Conservation (phyloP, 768 basidiomycete genomes). For the Rhodosporidiobolus sp. region DNA sequence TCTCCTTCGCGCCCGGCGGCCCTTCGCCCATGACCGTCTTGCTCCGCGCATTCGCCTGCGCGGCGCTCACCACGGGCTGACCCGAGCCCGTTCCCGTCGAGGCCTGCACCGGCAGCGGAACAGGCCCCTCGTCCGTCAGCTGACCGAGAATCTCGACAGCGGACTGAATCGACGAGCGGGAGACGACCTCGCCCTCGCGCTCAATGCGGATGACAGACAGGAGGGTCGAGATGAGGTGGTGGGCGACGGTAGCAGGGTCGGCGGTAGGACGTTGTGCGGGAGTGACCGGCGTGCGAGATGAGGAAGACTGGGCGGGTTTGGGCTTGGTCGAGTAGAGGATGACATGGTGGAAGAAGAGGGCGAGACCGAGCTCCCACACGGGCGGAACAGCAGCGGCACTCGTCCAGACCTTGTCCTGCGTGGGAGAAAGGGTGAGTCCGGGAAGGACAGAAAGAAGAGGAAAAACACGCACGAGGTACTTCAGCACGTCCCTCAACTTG, state of each 20-base stretch:
- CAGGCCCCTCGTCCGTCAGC: constrained; percentile 37
- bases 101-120: constrained; percentile 23
- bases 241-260: constrained; percentile 65
- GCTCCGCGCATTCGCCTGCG: constrained; percentile 12
- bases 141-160: constrained; percentile 35
- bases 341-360: constrained; percentile 79
- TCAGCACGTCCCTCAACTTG: constrained; percentile 81
- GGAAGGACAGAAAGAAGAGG: background rate
- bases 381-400: constrained; percentile 68
- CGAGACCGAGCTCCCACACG: constrained; percentile 75
- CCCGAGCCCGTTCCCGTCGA: constrained; percentile 24
- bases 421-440: background rate
- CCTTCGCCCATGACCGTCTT: constrained; percentile 41
- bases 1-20: constrained; percentile 47
- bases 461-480: constrained; percentile 77
- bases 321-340: constrained; percentile 35
- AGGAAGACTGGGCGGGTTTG: background rate
- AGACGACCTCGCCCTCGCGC: constrained; percentile 83
- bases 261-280: constrained; percentile 45
- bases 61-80: constrained; percentile 26
- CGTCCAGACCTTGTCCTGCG: constrained; percentile 85
- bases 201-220: constrained; percentile 84
- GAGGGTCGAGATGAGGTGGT: constrained; percentile 75
- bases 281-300: background rate
- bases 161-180: constrained; percentile 27